phyloP scores from a whole-genome alignment of 345 rosid species.

The Populus alba region DNA sequence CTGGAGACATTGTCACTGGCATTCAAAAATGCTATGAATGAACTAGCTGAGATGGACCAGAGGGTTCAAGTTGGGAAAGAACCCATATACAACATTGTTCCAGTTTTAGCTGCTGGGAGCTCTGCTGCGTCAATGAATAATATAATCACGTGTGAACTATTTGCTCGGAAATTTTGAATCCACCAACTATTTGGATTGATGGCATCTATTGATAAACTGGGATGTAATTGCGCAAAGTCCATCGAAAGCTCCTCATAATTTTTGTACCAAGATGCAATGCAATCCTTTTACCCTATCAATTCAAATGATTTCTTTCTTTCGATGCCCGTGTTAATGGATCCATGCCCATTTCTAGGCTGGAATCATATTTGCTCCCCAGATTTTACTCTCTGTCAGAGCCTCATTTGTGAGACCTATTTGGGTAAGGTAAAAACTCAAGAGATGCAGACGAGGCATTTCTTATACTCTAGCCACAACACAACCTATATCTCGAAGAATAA shows the following conservation, averaged over 20 bases:
- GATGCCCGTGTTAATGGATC: background rate
- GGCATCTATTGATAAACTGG: background rate
- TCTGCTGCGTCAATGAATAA: slow-evolving; percentile 53
- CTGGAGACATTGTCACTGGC: slow-evolving; percentile 35
- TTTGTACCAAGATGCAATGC: background rate
- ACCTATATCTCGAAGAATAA: background rate
- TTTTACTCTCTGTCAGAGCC: background rate
- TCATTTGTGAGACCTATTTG: background rate
- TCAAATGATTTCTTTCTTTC: background rate
- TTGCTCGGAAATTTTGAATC: slow-evolving; percentile 53
- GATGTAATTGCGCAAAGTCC: background rate
- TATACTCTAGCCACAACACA: background rate
- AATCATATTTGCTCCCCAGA: background rate
- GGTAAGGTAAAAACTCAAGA: background rate
- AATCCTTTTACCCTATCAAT: background rate
- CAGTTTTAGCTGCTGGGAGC: slow-evolving; percentile 62
- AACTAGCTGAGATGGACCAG: slow-evolving; percentile 42
- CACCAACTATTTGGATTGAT: background rate
- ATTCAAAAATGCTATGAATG: slow-evolving; percentile 41
- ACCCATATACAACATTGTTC: slow-evolving; percentile 56
- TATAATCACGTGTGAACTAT: slow-evolving; percentile 64
- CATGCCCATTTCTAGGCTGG: background rate
- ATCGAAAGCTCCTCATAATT: background rate
- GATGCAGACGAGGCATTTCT: background rate
- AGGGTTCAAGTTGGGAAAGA: slow-evolving; percentile 27